These are phyloP conservation scores for Lablab purpureus DNA, from an alignment of 306 rosid species.

Conservation along the genomic window DNA sequence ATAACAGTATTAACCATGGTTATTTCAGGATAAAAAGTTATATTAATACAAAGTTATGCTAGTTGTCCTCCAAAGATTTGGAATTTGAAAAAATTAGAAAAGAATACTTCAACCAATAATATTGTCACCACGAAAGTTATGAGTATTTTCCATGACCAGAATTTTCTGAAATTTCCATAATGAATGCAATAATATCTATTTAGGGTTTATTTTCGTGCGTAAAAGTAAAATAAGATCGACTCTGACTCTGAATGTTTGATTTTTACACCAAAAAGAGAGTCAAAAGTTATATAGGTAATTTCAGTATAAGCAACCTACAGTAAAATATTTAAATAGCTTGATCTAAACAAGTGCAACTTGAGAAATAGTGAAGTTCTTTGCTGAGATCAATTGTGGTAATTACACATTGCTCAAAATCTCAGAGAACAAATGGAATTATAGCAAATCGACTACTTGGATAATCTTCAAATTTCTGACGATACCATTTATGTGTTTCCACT, in stretches of 20 bases:
- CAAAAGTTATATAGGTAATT: slow-evolving; percentile 4
- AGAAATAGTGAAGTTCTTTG: slow-evolving; percentile 8
- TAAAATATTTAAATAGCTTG: slow-evolving; percentile 3
- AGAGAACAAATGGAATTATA: slow-evolving; percentile 70
- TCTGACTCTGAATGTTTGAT: not conserved
- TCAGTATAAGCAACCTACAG: not conserved
- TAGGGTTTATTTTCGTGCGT: not conserved
- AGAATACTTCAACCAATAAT: not conserved
- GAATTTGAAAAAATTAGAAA: too few relatives aligned
- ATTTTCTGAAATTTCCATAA: not conserved
- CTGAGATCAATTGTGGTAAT: slow-evolving; percentile 14
- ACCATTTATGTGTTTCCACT: slow-evolving; percentile 88
- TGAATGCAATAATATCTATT: not conserved
- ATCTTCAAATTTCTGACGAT: slow-evolving; percentile 73
- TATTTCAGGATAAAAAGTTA: not conserved
- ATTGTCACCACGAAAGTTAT: too few relatives aligned
- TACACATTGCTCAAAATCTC: slow-evolving; percentile 28
- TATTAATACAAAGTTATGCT: not conserved
- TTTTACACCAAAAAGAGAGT: not conserved
- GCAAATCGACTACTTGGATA: slow-evolving; percentile 69
- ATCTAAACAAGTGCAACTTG: slow-evolving; percentile 30
- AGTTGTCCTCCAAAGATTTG: not conserved
- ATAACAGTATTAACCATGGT: not conserved
- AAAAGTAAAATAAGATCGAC: not conserved
- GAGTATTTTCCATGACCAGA: not conserved